phyloP scores from a whole-genome alignment of 2,329 filamentous ascomycete genomes.

The Sporothrix humicola region DNA sequence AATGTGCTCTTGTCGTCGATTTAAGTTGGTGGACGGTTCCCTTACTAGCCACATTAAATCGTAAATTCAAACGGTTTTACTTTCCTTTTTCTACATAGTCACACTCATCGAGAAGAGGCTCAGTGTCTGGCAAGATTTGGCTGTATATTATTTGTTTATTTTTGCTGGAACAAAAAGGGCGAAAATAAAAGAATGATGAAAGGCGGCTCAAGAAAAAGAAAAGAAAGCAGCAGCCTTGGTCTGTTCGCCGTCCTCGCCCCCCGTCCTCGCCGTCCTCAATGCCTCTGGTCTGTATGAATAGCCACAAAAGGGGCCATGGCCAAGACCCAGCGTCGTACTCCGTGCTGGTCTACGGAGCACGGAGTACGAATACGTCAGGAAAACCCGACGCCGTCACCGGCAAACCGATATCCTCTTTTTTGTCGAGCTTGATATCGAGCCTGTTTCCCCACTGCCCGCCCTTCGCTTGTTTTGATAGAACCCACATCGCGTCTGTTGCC shows the following conservation, averaged over 20 bases:
- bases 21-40: neutral
- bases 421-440: neutral
- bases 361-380: neutral
- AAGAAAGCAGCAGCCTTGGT: neutral
- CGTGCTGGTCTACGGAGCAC: neutral
- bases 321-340: neutral
- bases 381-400: constrained; percentile 3
- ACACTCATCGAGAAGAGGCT: neutral
- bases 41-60: neutral
- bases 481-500: constrained; percentile 15
- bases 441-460: neutral
- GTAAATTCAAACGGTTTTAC: neutral
- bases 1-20: neutral
- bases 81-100: neutral
- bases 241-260: neutral
- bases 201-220: no score
- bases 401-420: neutral
- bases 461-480: constrained; percentile 15
- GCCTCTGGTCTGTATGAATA: constrained; percentile 1
- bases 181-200: no score
- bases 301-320: neutral
- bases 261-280: constrained; percentile 1
- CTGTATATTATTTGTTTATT: neutral
- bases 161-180: neutral
- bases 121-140: neutral